Percentiles rank a stretch among this genome's conserved stretches.
Conservation (phyloP, 1,284 basidiomycete genomes). For the Hemileia vastatrix region DNA sequence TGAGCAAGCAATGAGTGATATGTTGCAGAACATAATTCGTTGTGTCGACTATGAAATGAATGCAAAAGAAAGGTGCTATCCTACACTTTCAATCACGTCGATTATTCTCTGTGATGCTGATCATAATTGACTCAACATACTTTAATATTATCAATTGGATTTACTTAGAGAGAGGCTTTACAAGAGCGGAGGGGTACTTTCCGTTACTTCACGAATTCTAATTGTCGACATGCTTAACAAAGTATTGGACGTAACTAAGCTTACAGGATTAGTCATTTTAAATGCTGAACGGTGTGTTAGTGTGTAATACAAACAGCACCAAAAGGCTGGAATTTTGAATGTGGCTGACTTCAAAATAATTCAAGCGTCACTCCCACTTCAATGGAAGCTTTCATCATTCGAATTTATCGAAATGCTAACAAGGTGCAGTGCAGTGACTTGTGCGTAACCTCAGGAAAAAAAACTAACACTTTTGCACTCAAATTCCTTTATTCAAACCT, state of each 20-base stretch:
- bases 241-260: slow-evolving; percentile 69
- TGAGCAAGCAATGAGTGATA: slow-evolving; percentile 81
- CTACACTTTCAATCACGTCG: neutral
- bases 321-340: neutral
- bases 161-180: slow-evolving; percentile 65
- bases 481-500: neutral
- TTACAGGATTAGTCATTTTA: slow-evolving; percentile 85
- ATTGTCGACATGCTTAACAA: slow-evolving; percentile 86
- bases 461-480: neutral
- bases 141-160: neutral
- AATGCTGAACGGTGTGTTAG: slow-evolving; percentile 72
- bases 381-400: slow-evolving; percentile 79
- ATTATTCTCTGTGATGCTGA: neutral
- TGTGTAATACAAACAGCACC: neutral
- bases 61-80: slow-evolving; percentile 62
- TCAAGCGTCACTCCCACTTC: slow-evolving; percentile 69
- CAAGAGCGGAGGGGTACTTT: slow-evolving; percentile 75
- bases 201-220: slow-evolving; percentile 84
- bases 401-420: slow-evolving; percentile 78
- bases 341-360: neutral
- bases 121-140: neutral
- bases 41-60: slow-evolving; percentile 74
- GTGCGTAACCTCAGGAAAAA: neutral
- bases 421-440: slow-evolving; percentile 42
- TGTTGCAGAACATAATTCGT: slow-evolving; percentile 74